Conservation (phyloP, 768 basidiomycete genomes). For the Rhodocollybia butyracea region DNA sequence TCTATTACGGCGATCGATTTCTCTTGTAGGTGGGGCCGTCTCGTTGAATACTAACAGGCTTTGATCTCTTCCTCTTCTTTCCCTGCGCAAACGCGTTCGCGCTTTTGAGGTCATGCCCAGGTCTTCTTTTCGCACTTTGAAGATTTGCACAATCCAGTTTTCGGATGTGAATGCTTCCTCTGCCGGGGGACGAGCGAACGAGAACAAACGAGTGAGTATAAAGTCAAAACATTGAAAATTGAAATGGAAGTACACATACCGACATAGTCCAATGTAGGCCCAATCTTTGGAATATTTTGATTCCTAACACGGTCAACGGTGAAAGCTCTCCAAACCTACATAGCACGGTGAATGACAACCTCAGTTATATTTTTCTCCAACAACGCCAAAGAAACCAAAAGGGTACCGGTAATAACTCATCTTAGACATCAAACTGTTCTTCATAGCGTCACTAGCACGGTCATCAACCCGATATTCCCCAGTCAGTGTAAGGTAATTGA, state of each 20-base stretch:
- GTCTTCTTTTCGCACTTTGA: slow-evolving; percentile 93
- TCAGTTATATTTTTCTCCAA: too few relatives aligned
- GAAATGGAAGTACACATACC: slow-evolving; percentile 44
- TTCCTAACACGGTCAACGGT: slow-evolving; percentile 86
- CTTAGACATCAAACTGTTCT: slow-evolving; percentile 97
- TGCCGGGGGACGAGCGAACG: too few relatives aligned
- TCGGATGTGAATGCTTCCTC: slow-evolving; percentile 99
- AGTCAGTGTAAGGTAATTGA: slow-evolving; percentile 85
- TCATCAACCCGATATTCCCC: slow-evolving; percentile 96
- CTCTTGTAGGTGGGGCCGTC: too few relatives aligned
- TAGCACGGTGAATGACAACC: slow-evolving; percentile 6
- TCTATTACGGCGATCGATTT: too few relatives aligned
- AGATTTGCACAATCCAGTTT: slow-evolving; percentile 99
- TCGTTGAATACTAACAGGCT: slow-evolving; percentile 61
- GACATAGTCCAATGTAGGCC: slow-evolving; percentile 84
- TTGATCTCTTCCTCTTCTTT: slow-evolving; percentile 84
- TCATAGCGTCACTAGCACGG: slow-evolving; percentile 82
- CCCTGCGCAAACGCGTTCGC: slow-evolving; percentile 84
- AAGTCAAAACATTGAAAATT: background rate
- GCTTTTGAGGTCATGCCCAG: slow-evolving; percentile 82
- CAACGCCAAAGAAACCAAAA: too few relatives aligned
- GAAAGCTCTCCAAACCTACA: slow-evolving; percentile 80
- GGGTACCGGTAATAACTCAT: slow-evolving; percentile 95
- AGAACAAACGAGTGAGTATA: too few relatives aligned
- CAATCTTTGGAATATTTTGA: slow-evolving; percentile 72